These are phyloP conservation scores for Daldinia childiae DNA, from an alignment of 495 filamentous ascomycete genomes.

Conservation along the genomic window DNA sequence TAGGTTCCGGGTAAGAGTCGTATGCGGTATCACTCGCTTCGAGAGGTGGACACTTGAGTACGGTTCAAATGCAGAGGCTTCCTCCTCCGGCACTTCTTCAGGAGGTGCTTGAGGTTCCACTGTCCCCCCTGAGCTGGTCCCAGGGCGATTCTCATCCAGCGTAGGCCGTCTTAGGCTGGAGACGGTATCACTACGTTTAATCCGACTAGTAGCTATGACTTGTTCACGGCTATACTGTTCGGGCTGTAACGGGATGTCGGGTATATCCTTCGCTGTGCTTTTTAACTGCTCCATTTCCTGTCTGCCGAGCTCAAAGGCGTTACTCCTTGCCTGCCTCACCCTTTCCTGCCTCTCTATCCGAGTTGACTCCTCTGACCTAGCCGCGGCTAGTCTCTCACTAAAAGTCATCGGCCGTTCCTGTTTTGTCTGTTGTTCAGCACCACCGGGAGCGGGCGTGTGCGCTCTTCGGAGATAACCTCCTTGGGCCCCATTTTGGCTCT, in stretches of 20 bases:
- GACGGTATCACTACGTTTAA: constrained; percentile 63
- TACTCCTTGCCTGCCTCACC: constrained; percentile 69
- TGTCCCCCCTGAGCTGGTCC: constrained; percentile 21
- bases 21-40: constrained; percentile 86
- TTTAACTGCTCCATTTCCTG: constrained; percentile 74
- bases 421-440: constrained; percentile 22
- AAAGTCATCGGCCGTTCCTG: constrained; percentile 73
- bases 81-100: constrained; percentile 49
- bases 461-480: constrained; percentile 57
- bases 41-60: constrained; percentile 87
- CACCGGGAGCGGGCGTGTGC: constrained; percentile 46
- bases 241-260: constrained; percentile 55
- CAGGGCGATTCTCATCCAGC: constrained; percentile 24
- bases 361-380: constrained; percentile 63
- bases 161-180: constrained; percentile 53
- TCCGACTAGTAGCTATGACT: constrained; percentile 60
- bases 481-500: constrained; percentile 40
- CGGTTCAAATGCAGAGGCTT: constrained; percentile 73
- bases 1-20: constrained; percentile 76
- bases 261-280: constrained; percentile 64
- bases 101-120: constrained; percentile 31
- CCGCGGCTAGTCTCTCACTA: constrained; percentile 84
- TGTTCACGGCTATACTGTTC: constrained; percentile 71
- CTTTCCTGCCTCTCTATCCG: constrained; percentile 64
- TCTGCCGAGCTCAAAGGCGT: constrained; percentile 74